These are phyloP conservation scores for Puccinia coronata DNA, from an alignment of 1,284 basidiomycete species.

Conservation along the genomic window DNA sequence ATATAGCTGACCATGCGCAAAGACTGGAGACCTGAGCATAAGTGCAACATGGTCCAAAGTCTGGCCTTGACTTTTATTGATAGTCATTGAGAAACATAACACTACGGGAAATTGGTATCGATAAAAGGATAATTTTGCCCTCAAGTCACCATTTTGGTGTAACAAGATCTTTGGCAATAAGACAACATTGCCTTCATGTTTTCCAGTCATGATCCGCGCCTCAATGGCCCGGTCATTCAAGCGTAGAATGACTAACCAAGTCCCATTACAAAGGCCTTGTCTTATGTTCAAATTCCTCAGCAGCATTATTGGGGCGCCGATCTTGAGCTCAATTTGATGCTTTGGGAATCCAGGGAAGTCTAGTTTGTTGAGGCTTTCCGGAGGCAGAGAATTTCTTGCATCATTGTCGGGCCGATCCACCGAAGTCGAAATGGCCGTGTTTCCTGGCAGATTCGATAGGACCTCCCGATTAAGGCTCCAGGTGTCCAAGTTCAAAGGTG, in stretches of 20 bases:
- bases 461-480: background rate
- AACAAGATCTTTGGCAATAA: background rate
- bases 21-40: background rate
- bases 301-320: conserved; percentile 59
- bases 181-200: background rate
- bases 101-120: conserved; percentile 60
- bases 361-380: background rate
- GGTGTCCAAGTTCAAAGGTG: conserved; percentile 6
- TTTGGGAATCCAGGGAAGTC: conserved; percentile 2
- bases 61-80: conserved; percentile 63
- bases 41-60: conserved; percentile 54
- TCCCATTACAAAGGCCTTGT: conserved; percentile 61
- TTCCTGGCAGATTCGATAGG: background rate
- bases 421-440: background rate
- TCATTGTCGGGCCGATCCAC: background rate
- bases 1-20: conserved; percentile 9
- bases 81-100: conserved; percentile 61
- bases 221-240: background rate
- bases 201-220: background rate
- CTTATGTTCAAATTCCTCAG: conserved; percentile 59
- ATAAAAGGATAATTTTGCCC: too few relatives aligned
- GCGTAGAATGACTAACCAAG: conserved; percentile 52
- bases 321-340: background rate
- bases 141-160: background rate
- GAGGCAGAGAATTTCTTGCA: background rate